Evolutionary conservation across 2,329 filamentous ascomycete genomes (phyloP), one percentile per base, ranked within the genome.

Genomic region (Fusarium sororula): DNA sequence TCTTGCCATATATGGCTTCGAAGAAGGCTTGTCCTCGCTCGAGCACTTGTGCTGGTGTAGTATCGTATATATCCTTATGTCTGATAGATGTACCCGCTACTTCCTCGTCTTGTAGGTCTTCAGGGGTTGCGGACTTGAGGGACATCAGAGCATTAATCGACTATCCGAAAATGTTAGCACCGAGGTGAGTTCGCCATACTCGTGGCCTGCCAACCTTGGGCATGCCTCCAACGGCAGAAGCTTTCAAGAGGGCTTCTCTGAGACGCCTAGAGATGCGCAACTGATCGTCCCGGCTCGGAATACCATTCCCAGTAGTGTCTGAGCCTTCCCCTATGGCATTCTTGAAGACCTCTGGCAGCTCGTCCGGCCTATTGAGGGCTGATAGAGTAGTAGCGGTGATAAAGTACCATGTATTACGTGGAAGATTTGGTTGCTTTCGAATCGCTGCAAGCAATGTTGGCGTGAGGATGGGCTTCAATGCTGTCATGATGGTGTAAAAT

Each of bases 371-470:
- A 30, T 78, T 78, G 24, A 78, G 65, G 13, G 61, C 66, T 11
- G 76, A 77, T 24, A 78, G 26, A 13, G 77, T 75, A 20, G 77
- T 75, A 11, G 77, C 77, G 12, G 77, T 62, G 48, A 78, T 77
- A 18, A 78, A 69, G 41, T 78, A 78, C 77, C 77, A 78, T 2
- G 77, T 74, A 48, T 78, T 73, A n/a, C 47, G 68, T 15, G 77
- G 77, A 22, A 78, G 57, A 42, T 76, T 71, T 24, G 76, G 72
- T 11, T 75, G 75, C 38, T 68, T 76, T 18, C 75, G 63, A 15
- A 78, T 78, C 18, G 69, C 32, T 13, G 70, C 30, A 14, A 78
- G 64, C 12, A 78, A 47, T 22, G 75, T 50, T 20, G 76, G 76
- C 14, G 77, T 78, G 12, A 78, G 50, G 28, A 78, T 66, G n/a